Conservation (phyloP, 257 asterid genomes). For the Ilex aquifolium region DNA sequence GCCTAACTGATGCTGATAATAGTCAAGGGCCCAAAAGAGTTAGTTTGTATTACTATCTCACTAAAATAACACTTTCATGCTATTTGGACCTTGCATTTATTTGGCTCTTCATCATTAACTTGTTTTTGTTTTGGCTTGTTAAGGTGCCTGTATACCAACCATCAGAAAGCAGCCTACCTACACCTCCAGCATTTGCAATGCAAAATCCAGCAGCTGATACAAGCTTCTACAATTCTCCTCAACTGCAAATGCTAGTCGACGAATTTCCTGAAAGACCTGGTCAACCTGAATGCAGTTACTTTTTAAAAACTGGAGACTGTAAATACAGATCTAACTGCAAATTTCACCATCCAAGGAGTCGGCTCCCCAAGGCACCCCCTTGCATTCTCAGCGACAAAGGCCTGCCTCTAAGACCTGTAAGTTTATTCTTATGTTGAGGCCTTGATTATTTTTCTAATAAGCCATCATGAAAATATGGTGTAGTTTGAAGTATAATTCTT, state of each 20-base stretch:
- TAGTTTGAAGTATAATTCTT: too few relatives aligned
- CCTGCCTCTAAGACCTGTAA: constrained; percentile 1
- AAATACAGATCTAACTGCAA: constrained; percentile 77
- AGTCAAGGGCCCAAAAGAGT: too few relatives aligned
- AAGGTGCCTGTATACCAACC: constrained; percentile 53
- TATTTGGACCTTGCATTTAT: too few relatives aligned
- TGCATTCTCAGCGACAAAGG: neutral
- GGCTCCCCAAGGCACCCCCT: constrained; percentile 16
- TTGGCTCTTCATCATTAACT: too few relatives aligned
- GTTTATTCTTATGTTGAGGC: neutral
- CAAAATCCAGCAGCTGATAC: constrained; percentile 39
- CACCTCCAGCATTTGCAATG: constrained; percentile 85
- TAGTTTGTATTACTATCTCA: too few relatives aligned
- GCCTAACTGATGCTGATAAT: too few relatives aligned
- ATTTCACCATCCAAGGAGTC: constrained; percentile 79
- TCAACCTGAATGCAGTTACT: constrained; percentile 84
- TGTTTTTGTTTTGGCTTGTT: constrained; percentile 22
- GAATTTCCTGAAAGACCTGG: constrained; percentile 91
- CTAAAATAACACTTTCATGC: too few relatives aligned
- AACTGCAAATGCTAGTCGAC: constrained; percentile 36
- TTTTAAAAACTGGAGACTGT: constrained; percentile 85
- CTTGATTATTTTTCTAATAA: too few relatives aligned
- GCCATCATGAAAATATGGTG: neutral
- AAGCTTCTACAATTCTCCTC: constrained; percentile 42
- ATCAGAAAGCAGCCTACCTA: constrained; percentile 79